Conservation (phyloP, 2,329 filamentous ascomycete species). For the Raffaelea deltoideospora region DNA sequence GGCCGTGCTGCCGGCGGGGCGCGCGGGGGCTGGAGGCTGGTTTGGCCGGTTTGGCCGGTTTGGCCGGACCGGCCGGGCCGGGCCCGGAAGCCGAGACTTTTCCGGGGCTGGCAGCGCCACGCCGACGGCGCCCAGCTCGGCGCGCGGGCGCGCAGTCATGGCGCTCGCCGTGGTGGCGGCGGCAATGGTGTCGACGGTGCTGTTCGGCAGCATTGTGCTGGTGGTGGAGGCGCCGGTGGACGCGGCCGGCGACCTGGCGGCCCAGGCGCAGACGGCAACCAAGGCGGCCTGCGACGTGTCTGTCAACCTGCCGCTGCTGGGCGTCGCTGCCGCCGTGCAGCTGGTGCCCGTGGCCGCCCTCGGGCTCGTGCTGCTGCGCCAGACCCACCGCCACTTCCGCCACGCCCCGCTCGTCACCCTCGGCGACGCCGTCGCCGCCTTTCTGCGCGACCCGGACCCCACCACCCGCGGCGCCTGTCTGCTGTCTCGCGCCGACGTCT, state of each 20-base stretch:
- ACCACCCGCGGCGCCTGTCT: constrained; percentile 26
- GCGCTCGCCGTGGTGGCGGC: background rate
- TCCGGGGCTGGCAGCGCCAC: too few species aligned
- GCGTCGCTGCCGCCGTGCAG: constrained; percentile 26
- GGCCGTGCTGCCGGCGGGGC: constrained; percentile 10
- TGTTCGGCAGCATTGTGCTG: constrained; percentile 13
- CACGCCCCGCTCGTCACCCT: constrained; percentile 32
- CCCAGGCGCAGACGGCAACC: background rate
- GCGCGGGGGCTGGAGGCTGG: background rate
- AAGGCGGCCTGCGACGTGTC: constrained; percentile 20
- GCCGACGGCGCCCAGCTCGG: background rate
- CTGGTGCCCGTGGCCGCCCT: constrained; percentile 18
- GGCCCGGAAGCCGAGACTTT: too few species aligned
- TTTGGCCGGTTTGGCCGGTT: background rate
- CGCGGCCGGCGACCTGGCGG: background rate
- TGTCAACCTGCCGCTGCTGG: constrained; percentile 28
- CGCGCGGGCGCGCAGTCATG: constrained; percentile 17
- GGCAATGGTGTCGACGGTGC: constrained; percentile 1
- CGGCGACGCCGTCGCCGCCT: constrained; percentile 35
- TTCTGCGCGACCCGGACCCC: constrained; percentile 28
- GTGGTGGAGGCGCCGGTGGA: constrained; percentile 18
- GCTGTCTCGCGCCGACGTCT: constrained; percentile 29
- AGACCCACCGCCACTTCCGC: constrained; percentile 13
- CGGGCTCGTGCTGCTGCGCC: constrained; percentile 11
- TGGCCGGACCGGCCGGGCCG: too few species aligned